Evolutionary conservation across 352 stramenopile genomes (phyloP).

Genomic region (Hyaloperonospora arabidopsidis): DNA sequence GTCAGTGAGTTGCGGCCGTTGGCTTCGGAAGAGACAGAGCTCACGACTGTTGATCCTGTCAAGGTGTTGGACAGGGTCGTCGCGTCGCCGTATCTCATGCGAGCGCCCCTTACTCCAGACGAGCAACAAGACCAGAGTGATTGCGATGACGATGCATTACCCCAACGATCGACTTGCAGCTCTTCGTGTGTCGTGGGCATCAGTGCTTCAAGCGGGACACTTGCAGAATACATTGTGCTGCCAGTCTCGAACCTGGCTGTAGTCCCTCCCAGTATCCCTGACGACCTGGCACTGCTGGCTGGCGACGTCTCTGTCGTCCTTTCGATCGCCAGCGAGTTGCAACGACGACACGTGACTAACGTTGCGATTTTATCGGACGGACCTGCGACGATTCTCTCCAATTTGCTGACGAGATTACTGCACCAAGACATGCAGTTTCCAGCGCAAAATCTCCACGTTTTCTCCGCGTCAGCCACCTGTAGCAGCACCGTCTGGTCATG

Average conservation of each 20-base stretch:
- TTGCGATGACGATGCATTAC: too few species aligned
- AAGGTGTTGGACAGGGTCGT: conserved; percentile 32
- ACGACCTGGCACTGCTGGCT: conserved; percentile 38
- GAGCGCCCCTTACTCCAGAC: conserved; percentile 1
- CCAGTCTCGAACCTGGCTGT: conserved; percentile 28
- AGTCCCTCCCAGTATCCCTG: conserved; percentile 25
- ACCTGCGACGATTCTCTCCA: conserved; percentile 19
- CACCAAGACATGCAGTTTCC: conserved; percentile 20
- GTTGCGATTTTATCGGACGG: conserved; percentile 28
- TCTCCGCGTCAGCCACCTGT: conserved; percentile 15
- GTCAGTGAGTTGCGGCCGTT: conserved; percentile 20
- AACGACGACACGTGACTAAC: conserved; percentile 14
- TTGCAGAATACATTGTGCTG: conserved; percentile 39
- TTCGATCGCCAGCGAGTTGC: conserved; percentile 26
- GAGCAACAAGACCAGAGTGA: conserved; percentile 4
- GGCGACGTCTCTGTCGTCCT: conserved; percentile 36
- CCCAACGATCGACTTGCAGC: not conserved
- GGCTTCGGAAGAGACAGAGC: not conserved
- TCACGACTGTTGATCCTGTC: conserved; percentile 5
- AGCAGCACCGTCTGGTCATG: conserved; percentile 11
- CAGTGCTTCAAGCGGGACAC: conserved; percentile 23
- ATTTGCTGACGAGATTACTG: conserved; percentile 28
- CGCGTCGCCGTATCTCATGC: conserved; percentile 20
- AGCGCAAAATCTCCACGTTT: conserved; percentile 24
- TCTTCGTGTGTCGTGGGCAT: conserved; percentile 30